Evolutionary conservation across 805 yeast species (phyloP).

Genomic region (Vanderwaltozyma tropicalis): DNA sequence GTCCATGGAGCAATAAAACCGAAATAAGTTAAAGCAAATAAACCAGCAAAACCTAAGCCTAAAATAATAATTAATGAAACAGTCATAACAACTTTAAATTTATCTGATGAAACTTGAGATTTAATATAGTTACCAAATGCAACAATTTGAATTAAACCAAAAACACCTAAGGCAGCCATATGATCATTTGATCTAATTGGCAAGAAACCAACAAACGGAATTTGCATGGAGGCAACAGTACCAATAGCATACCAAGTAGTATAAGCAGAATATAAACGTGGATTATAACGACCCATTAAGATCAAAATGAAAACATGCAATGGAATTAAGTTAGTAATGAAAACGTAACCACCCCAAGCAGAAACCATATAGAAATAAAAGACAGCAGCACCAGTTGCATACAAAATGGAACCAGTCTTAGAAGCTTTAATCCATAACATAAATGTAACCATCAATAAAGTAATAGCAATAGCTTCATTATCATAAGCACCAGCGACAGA

Average conservation of each 20-base stretch:
- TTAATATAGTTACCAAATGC: slow-evolving; percentile 77
- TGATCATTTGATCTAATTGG: slow-evolving; percentile 97
- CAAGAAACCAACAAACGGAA: slow-evolving; percentile 94
- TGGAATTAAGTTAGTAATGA: slow-evolving; percentile 95
- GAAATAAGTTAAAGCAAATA: slow-evolving; percentile 71
- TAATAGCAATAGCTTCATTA: slow-evolving; percentile 97
- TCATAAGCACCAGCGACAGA: slow-evolving; percentile 98
- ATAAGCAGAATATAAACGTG: slow-evolving; percentile 77
- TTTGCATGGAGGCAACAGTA: slow-evolving; percentile 97
- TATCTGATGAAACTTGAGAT: slow-evolving; percentile 56
- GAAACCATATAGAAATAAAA: slow-evolving; percentile 97
- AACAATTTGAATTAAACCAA: slow-evolving; percentile 86
- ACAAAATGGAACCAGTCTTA: slow-evolving; percentile 80
- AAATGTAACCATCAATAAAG: slow-evolving; percentile 89
- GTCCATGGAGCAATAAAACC: slow-evolving; percentile 99
- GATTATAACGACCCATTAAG: slow-evolving; percentile 87
- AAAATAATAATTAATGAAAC: slow-evolving; percentile 50
- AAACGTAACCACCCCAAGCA: slow-evolving; percentile 99
- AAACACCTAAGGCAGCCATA: slow-evolving; percentile 96
- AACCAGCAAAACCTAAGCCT: slow-evolving; percentile 54
- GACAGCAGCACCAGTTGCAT: slow-evolving; percentile 73
- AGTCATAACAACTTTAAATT: slow-evolving; percentile 59
- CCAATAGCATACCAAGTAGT: slow-evolving; percentile 96
- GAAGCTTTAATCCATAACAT: slow-evolving; percentile 92
- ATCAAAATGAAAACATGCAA: slow-evolving; percentile 84